Conservation (phyloP, 2,329 filamentous ascomycete genomes). For the Diaporthe sp. region DNA sequence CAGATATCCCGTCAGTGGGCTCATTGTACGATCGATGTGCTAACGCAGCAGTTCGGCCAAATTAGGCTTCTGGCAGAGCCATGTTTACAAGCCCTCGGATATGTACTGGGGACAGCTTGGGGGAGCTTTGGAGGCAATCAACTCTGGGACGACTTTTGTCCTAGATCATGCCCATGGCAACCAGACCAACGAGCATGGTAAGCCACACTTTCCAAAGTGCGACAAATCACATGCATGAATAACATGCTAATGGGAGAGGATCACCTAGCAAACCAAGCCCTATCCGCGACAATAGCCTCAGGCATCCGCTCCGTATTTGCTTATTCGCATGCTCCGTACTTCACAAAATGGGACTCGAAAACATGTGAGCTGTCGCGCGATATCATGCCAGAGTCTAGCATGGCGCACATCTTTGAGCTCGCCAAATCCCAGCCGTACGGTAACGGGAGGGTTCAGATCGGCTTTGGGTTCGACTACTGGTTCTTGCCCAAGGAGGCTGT, state of each 20-base stretch:
- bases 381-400: background rate
- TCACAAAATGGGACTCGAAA: background rate
- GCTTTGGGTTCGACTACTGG: constrained; percentile 16
- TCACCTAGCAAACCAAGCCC: background rate
- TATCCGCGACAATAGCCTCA: background rate
- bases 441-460: constrained; percentile 17
- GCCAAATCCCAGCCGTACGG: background rate
- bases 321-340: background rate
- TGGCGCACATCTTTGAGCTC: background rate
- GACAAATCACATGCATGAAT: too few species aligned
- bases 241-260: background rate
- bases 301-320: background rate
- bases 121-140: background rate
- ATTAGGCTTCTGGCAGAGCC: constrained; percentile 9
- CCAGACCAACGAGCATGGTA: background rate
- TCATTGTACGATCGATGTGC: background rate
- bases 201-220: too few species aligned
- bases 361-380: background rate
- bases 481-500: constrained; percentile 10
- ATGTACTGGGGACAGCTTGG: constrained; percentile 24
- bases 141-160: constrained; percentile 20
- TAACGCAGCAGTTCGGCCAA: background rate
- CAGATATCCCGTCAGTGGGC: background rate
- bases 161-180: constrained; percentile 15
- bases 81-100: background rate